Evolutionary conservation across 2,329 filamentous ascomycete species (phyloP), one percentile per base, ranked within the genome.

Genomic region (Magnaporthiopsis incrustans): DNA sequence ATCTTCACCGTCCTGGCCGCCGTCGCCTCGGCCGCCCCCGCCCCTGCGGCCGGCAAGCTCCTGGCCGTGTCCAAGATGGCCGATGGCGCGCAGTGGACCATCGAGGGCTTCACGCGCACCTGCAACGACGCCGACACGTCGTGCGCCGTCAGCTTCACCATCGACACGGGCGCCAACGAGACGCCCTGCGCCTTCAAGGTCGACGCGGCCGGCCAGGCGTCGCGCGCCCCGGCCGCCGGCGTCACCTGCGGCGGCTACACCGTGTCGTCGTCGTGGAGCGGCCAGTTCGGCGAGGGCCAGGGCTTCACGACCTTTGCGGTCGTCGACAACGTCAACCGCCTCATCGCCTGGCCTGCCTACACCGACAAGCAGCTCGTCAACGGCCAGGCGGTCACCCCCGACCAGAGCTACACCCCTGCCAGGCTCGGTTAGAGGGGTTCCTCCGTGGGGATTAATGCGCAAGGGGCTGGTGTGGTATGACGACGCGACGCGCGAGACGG

Each of bases 281-380:
- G 77, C 70, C 78, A 83, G 69, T 85, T 85, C 67, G 78, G 72
- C 66, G 74, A 79, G 30, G 78, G 72, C 66, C 74, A 79, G 30
- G 83, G 81, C 67, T 85, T 85, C 76, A 85, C 82, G 30, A 83
- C 79, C 25, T 73, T 85, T 27, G 75, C 79, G 26, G 78, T 85
- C 63, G 77, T 79, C 60, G 74, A 83, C 72, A 72, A 75, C 67
- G 67, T 68, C 61, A 71, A 75, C 68, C 73, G 72, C 60, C 73
- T 77, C 66, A 84, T 85, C 64, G 71, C 78, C 66, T 85, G 76
- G 74, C 82, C 83, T 35, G 76, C 79, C 57, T 86, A 85, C 70
- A 81, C 77, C 69, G 83, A 85, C 69, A 75, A 74, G 62, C 76
- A 84, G 74, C 74, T 85, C 26, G 72, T 70, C 14, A 71, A 68